Evolutionary conservation across 2,329 filamentous ascomycete species (phyloP).

Genomic region (Sclerotinia subarctica): DNA sequence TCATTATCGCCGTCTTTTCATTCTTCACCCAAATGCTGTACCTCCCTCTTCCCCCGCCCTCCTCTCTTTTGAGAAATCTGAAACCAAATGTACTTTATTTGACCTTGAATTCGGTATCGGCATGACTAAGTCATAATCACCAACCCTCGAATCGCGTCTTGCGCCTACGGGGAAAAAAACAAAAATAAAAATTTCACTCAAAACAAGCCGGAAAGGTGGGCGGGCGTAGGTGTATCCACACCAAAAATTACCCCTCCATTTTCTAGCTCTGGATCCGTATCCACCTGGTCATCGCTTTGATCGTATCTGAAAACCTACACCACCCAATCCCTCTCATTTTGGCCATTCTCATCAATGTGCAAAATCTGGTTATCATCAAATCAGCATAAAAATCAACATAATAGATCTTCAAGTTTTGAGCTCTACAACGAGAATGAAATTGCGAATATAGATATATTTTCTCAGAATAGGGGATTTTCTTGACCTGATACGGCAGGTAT

Average conservation of each 20-base stretch:
- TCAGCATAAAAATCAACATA: background rate
- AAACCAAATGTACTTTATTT: background rate
- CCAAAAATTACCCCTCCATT: slow-evolving; percentile 2
- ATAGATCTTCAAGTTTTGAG: background rate
- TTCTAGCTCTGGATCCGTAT: background rate
- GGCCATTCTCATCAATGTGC: background rate
- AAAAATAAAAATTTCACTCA: background rate
- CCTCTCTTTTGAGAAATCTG: background rate
- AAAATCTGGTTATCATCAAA: background rate
- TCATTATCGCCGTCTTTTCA: background rate
- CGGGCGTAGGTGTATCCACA: slow-evolving; percentile 5
- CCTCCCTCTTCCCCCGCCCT: too few relatives aligned
- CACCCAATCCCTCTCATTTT: background rate
- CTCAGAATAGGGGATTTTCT: background rate
- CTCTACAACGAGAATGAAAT: background rate
- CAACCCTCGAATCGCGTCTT: background rate
- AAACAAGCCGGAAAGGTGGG: background rate
- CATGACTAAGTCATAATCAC: background rate
- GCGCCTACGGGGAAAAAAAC: background rate
- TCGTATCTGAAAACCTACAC: background rate
- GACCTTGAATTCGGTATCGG: background rate
- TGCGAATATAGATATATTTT: background rate
- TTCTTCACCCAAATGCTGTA: background rate
- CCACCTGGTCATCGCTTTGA: background rate
- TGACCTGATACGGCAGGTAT: background rate